phyloP scores from a whole-genome alignment of 208 protist species.

The Leishmania gerbilli region DNA sequence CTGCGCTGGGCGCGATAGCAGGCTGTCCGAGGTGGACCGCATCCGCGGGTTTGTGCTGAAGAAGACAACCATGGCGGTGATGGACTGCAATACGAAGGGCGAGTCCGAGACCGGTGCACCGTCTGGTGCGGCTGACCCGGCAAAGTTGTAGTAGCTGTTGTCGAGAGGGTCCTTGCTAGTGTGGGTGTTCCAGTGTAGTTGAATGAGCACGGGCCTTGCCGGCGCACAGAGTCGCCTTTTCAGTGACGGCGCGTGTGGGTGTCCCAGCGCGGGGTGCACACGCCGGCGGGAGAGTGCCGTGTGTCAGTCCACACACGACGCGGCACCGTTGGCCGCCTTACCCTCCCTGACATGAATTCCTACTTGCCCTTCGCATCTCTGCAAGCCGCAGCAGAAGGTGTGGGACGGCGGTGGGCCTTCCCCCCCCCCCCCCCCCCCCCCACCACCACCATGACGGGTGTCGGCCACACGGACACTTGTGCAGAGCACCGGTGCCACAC shows the following conservation, averaged over 20 bases:
- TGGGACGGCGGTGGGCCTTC: not conserved
- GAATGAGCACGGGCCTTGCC: not conserved
- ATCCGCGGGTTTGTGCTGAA: constrained; percentile 85
- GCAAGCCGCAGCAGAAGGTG: not conserved
- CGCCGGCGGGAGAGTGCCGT: not conserved
- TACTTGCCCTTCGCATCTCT: not conserved
- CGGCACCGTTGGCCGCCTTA: not conserved
- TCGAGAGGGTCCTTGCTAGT: not conserved
- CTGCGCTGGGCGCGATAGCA: constrained; percentile 1
- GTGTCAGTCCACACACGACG: not conserved
- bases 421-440: not conserved
- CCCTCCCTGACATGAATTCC: not conserved
- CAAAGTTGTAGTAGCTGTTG: constrained; percentile 24
- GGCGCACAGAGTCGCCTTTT: not conserved
- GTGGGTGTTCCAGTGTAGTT: not conserved
- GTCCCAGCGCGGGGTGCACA: not conserved
- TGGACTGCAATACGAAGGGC: constrained; percentile 15
- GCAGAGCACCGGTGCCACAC: no score
- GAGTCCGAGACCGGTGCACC: not conserved
- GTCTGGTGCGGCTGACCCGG: constrained; percentile 20
- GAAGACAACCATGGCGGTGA: constrained; percentile 32
- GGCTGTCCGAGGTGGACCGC: constrained; percentile 41
- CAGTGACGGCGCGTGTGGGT: not conserved
- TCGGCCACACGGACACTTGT: no score
- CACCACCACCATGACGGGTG: not conserved